Evolutionary conservation across 768 basidiomycete species (phyloP).

Genomic region (Rhodosporidiobolus odoratus): DNA sequence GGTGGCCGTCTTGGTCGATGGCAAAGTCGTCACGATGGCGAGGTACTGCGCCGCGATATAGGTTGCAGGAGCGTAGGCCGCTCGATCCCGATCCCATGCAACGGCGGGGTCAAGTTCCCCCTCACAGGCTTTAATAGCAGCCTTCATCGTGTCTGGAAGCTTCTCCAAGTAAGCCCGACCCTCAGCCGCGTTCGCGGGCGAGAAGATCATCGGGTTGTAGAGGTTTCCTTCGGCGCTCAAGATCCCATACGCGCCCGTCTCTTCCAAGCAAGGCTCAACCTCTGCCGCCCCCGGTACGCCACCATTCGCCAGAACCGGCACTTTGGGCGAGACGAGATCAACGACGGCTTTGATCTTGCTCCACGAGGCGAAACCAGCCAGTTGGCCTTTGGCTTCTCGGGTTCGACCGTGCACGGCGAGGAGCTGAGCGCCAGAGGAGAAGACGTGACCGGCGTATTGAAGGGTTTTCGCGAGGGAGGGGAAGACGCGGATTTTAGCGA

Average conservation of each 20-base stretch:
- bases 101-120: constrained; percentile 19
- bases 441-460: constrained; percentile 91
- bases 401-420: constrained; percentile 87
- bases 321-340: constrained; percentile 61
- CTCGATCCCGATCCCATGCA: constrained; percentile 2
- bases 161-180: constrained; percentile 24
- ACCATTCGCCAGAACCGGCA: constrained; percentile 96
- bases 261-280: constrained; percentile 66
- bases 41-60: constrained; percentile 77
- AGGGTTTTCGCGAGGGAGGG: constrained; percentile 78
- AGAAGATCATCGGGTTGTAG: constrained; percentile 79
- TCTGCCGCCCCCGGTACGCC: constrained; percentile 87
- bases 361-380: constrained; percentile 42
- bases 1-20: constrained; percentile 59
- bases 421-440: constrained; percentile 89
- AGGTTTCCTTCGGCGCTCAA: constrained; percentile 91
- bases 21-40: constrained; percentile 62
- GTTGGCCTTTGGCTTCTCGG: constrained; percentile 85
- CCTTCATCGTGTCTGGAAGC: constrained; percentile 30
- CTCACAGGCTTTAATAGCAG: constrained; percentile 31
- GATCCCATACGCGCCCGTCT: constrained; percentile 83
- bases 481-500: constrained; percentile 92
- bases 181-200: constrained; percentile 23
- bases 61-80: constrained; percentile 44
- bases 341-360: constrained; percentile 84